Percentiles rank a stretch among this genome's conserved stretches.
Conservation (phyloP, 495 filamentous ascomycete species). For the Penicillium atrosanguineum region DNA sequence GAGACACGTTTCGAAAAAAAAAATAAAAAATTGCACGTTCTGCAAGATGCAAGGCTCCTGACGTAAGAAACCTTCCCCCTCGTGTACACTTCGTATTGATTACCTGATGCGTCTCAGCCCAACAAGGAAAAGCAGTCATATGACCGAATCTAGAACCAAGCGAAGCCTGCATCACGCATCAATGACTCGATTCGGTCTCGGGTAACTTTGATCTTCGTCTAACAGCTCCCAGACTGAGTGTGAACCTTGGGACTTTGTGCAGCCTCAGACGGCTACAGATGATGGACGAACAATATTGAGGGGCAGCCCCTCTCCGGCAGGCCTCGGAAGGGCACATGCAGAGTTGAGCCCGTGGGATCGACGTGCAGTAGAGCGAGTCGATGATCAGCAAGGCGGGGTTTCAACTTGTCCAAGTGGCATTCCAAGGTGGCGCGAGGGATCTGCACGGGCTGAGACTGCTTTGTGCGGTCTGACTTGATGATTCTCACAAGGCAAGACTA, state of each 20-base stretch:
- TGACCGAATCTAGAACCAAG: too few species aligned
- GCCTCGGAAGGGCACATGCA: constrained; percentile 6
- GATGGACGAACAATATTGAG: background rate
- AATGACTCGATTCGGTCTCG: background rate
- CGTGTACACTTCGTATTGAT: background rate
- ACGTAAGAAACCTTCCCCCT: background rate
- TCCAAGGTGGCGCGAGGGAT: background rate
- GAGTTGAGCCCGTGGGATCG: background rate
- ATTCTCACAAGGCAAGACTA: background rate
- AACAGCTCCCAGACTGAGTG: background rate
- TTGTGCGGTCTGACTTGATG: background rate
- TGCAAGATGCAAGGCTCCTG: background rate
- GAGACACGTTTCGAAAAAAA: background rate
- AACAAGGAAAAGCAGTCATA: too few species aligned
- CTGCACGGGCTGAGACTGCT: background rate
- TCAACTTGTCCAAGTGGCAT: background rate
- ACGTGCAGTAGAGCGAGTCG: background rate
- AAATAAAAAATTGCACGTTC: too few species aligned
- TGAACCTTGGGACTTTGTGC: background rate
- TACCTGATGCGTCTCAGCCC: background rate
- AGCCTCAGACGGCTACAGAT: background rate
- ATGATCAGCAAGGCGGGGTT: constrained; percentile 1
- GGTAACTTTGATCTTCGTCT: background rate
- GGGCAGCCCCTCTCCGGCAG: background rate
- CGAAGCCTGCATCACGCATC: too few species aligned